These are phyloP conservation scores for Fusarium sp. DNA, from an alignment of 2,329 filamentous ascomycete genomes.

Conservation along the genomic window DNA sequence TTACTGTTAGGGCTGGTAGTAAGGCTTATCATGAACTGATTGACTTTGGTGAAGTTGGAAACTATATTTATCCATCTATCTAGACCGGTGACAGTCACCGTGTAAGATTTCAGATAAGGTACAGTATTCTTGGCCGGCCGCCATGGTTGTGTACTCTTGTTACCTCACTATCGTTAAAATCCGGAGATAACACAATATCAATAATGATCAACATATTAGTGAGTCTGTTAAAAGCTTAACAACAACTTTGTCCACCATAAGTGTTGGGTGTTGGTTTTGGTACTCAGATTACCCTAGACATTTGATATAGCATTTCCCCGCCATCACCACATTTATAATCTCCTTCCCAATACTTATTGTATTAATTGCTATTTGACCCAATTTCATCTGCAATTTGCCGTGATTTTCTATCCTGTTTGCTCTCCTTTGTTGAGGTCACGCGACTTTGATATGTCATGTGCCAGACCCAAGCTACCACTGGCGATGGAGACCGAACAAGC, in stretches of 20 bases:
- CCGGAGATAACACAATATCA: background rate
- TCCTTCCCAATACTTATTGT: background rate
- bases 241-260: background rate
- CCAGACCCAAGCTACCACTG: slow-evolving; percentile 26
- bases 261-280: background rate
- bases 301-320: background rate
- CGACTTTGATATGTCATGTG: slow-evolving; percentile 39
- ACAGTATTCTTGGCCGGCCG: background rate
- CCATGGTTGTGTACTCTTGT: background rate
- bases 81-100: too few species aligned
- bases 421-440: slow-evolving; percentile 28
- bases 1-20: background rate
- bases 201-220: background rate
- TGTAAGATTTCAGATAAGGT: background rate
- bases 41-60: background rate
- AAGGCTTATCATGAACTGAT: background rate
- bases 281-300: slow-evolving; percentile 18
- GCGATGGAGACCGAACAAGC: slow-evolving; percentile 24
- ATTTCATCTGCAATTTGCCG: slow-evolving; percentile 17
- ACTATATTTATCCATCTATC: too few species aligned
- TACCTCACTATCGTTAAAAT: background rate
- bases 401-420: slow-evolving; percentile 1
- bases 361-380: background rate
- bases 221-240: background rate
- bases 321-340: background rate